These are phyloP conservation scores for Rubroboletus satanas DNA, from an alignment of 768 basidiomycete genomes.

Conservation along the genomic window DNA sequence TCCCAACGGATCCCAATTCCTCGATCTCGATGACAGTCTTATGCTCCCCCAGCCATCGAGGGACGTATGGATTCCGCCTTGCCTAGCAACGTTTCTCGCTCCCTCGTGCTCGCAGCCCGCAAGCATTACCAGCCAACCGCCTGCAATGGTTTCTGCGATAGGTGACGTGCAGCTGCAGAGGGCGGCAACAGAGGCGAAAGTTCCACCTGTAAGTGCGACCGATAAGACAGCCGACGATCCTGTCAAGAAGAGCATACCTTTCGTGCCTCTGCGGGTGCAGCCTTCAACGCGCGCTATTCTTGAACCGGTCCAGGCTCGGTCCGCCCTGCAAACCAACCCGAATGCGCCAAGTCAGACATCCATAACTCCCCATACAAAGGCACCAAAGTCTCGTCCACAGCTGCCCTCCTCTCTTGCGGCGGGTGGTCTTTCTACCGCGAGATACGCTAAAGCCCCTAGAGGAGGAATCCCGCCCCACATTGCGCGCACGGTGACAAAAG, in stretches of 20 bases:
- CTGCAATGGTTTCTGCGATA: background rate
- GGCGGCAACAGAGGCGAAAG: background rate
- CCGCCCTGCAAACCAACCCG: background rate
- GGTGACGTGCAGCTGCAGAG: background rate
- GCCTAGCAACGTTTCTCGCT: background rate
- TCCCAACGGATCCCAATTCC: conserved; percentile 21
- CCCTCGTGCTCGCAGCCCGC: background rate
- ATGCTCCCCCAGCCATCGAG: conserved; percentile 2
- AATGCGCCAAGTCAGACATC: background rate
- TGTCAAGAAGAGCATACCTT: background rate
- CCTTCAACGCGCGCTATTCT: background rate
- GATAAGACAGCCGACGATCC: background rate
- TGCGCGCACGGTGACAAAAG: conserved; percentile 30
- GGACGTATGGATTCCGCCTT: conserved; percentile 6
- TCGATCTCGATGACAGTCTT: conserved; percentile 24
- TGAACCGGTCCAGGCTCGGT: conserved; percentile 1
- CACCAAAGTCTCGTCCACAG: conserved; percentile 3
- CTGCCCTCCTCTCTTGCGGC: background rate
- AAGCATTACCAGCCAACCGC: background rate
- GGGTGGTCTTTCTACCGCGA: background rate
- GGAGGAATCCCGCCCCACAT: conserved; percentile 32
- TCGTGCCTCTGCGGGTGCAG: background rate
- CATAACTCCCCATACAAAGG: background rate
- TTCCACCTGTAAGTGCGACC: background rate
- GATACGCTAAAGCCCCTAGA: conserved; percentile 21